Percentiles rank a stretch among this genome's conserved stretches.
phyloP scores from a whole-genome alignment of 192 early-diverging fungal species.

The Backusella tuberculispora region DNA sequence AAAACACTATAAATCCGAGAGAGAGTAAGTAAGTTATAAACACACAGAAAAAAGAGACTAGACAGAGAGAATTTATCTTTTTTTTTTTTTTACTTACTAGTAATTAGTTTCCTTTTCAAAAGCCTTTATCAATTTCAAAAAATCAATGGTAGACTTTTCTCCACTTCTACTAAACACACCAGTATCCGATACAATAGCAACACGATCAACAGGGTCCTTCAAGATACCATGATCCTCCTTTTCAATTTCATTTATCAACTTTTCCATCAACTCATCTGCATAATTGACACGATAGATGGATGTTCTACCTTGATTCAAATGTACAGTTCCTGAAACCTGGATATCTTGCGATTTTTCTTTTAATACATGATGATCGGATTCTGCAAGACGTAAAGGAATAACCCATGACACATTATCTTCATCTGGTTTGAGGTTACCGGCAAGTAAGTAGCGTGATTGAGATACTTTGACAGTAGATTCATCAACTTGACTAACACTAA shows the following conservation, averaged over 20 bases:
- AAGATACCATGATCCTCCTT: conserved; percentile 50
- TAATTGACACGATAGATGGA: conserved; percentile 89
- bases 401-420: conserved; percentile 74
- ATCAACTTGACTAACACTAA: conserved; percentile 65
- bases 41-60: neutral
- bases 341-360: conserved; percentile 40
- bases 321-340: conserved; percentile 44
- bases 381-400: conserved; percentile 72
- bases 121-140: conserved; percentile 72
- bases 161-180: conserved; percentile 79
- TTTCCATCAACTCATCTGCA: conserved; percentile 48
- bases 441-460: conserved; percentile 84
- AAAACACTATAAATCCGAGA: conserved; percentile 51
- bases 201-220: conserved; percentile 67
- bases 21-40: neutral
- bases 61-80: neutral
- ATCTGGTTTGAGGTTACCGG: conserved; percentile 65
- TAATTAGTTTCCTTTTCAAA: conserved; percentile 78
- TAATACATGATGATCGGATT: conserved; percentile 29
- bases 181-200: conserved; percentile 83
- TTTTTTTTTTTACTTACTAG: conserved; percentile 48
- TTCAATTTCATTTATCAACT: conserved; percentile 54
- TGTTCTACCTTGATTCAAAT: conserved; percentile 80
- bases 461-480: conserved; percentile 53
- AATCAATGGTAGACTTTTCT: conserved; percentile 65